Conservation (phyloP, 2,329 filamentous ascomycete genomes). For the Tolypocladium inflatum region DNA sequence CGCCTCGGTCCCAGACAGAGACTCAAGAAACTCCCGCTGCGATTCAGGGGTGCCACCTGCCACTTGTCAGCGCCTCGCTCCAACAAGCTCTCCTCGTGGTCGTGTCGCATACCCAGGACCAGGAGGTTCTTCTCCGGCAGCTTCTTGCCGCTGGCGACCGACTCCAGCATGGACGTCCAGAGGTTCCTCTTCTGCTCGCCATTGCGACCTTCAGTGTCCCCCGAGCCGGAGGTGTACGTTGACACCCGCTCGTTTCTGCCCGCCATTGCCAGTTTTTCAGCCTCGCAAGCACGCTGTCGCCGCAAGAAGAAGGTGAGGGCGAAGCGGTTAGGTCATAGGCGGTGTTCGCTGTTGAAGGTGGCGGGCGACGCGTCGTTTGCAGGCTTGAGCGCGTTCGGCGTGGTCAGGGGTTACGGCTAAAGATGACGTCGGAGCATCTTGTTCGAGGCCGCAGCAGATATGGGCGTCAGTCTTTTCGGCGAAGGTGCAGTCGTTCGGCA, state of each 20-base stretch:
- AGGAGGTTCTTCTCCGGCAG: slow-evolving; percentile 87
- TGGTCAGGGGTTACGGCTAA: slow-evolving; percentile 13
- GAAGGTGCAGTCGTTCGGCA: neutral
- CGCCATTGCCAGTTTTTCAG: slow-evolving; percentile 30
- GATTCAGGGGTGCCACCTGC: slow-evolving; percentile 72
- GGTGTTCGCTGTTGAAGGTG: slow-evolving; percentile 2
- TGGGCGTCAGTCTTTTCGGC: neutral
- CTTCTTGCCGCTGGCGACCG: slow-evolving; percentile 80
- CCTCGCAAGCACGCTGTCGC: slow-evolving; percentile 4
- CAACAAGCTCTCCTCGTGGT: neutral
- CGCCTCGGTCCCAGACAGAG: slow-evolving; percentile 43
- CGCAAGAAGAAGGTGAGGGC: slow-evolving; percentile 1
- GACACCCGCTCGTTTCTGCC: slow-evolving; percentile 46
- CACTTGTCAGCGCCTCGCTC: slow-evolving; percentile 16
- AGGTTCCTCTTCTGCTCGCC: slow-evolving; percentile 76
- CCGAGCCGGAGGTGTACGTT: slow-evolving; percentile 48
- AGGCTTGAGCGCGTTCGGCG: slow-evolving; percentile 3
- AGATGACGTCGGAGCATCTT: slow-evolving; percentile 18
- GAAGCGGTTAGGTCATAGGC: neutral
- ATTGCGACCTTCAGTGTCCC: slow-evolving; percentile 46
- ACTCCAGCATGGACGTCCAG: slow-evolving; percentile 90
- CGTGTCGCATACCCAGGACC: slow-evolving; percentile 56
- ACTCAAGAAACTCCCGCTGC: slow-evolving; percentile 75
- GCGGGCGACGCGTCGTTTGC: neutral
- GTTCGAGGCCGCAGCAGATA: slow-evolving; percentile 6